Percentiles rank a stretch among this genome's conserved stretches.
Conservation (phyloP, 352 stramenopile genomes). For the Phytophthora citricola region DNA sequence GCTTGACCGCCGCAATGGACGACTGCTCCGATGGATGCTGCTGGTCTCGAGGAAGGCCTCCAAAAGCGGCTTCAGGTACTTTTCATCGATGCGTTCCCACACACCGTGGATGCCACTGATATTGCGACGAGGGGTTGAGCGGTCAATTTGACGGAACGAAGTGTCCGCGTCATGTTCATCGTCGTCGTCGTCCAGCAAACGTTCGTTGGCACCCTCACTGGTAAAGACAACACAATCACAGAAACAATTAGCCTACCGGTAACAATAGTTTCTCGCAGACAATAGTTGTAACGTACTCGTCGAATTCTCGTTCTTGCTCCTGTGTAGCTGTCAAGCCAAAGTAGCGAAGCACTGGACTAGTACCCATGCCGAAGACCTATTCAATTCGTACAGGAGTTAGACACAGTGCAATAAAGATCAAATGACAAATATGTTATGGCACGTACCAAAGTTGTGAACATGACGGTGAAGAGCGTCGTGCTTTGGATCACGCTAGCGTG, state of each 20-base stretch:
- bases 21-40: constrained; percentile 24
- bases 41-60: constrained; percentile 45
- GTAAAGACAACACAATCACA: constrained; percentile 6
- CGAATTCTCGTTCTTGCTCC: constrained; percentile 44
- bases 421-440: neutral
- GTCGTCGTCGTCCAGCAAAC: constrained; percentile 63
- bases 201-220: constrained; percentile 57
- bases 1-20: constrained; percentile 29
- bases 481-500: constrained; percentile 79
- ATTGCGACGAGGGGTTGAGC: constrained; percentile 31
- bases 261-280: neutral
- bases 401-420: too few species aligned
- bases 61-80: constrained; percentile 78
- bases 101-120: constrained; percentile 63
- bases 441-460: constrained; percentile 80
- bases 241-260: constrained; percentile 3
- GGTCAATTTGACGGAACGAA: constrained; percentile 53
- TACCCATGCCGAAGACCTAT: constrained; percentile 81
- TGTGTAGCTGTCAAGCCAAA: constrained; percentile 56
- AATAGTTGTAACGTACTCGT: constrained; percentile 52
- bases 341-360: constrained; percentile 66
- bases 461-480: constrained; percentile 82
- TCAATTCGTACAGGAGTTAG: neutral
- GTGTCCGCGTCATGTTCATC: constrained; percentile 58
- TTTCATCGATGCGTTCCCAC: constrained; percentile 73